phyloP scores from a whole-genome alignment of 1,284 basidiomycete genomes.

The Trichosporon ovoides region DNA sequence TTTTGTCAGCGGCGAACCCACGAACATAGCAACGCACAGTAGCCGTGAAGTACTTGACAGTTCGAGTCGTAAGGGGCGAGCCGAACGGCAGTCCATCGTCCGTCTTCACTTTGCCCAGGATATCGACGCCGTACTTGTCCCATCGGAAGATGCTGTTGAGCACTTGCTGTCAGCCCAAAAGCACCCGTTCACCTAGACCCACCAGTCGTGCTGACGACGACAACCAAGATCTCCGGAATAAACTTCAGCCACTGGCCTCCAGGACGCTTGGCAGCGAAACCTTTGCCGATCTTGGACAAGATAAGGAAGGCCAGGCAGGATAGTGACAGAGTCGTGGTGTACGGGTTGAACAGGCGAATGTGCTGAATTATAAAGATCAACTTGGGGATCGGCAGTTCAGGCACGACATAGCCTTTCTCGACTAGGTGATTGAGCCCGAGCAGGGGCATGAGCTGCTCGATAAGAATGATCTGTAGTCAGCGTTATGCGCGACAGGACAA shows the following conservation, averaged over 20 bases:
- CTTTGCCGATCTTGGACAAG: slow-evolving; percentile 52
- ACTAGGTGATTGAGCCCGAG: slow-evolving; percentile 66
- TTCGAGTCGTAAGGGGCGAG: slow-evolving; percentile 61
- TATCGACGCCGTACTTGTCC: slow-evolving; percentile 70
- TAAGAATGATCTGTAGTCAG: slow-evolving; percentile 49
- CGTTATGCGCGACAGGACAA: slow-evolving; percentile 39
- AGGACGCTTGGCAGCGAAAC: slow-evolving; percentile 49
- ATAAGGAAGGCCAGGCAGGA: slow-evolving; percentile 61
- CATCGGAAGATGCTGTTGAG: slow-evolving; percentile 66
- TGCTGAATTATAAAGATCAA: slow-evolving; percentile 68
- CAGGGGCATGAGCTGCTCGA: slow-evolving; percentile 59
- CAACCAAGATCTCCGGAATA: slow-evolving; percentile 74
- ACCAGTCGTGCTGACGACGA: slow-evolving; percentile 75
- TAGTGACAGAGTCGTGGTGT: slow-evolving; percentile 69
- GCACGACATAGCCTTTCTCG: slow-evolving; percentile 34
- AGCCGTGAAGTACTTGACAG: slow-evolving; percentile 60
- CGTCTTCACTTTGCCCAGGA: slow-evolving; percentile 70
- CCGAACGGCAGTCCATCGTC: slow-evolving; percentile 56
- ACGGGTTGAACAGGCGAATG: slow-evolving; percentile 57
- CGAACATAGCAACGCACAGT: slow-evolving; percentile 50
- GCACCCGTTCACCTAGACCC: slow-evolving; percentile 28
- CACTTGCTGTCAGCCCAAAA: slow-evolving; percentile 51
- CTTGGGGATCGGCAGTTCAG: slow-evolving; percentile 61
- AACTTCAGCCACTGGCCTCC: slow-evolving; percentile 63
- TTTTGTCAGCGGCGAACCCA: slow-evolving; percentile 16